These are phyloP conservation scores for Penicillium arizonense DNA, from an alignment of 495 filamentous ascomycete genomes.

Conservation along the genomic window DNA sequence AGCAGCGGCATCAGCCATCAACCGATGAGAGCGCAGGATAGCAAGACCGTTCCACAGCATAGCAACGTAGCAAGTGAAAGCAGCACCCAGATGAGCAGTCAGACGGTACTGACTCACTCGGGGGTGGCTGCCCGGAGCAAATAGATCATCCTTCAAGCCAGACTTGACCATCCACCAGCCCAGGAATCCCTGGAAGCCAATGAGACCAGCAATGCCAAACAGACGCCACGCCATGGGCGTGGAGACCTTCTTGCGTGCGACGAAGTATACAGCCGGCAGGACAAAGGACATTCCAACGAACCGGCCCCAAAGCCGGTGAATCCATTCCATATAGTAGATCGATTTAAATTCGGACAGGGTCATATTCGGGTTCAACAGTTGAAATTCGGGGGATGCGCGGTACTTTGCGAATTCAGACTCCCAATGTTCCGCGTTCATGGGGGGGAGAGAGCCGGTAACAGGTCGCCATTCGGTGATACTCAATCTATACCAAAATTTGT, in stretches of 20 bases:
- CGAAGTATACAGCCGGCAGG: constrained; percentile 82
- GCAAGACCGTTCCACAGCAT: constrained; percentile 93
- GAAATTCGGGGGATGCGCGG: constrained; percentile 84
- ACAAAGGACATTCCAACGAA: constrained; percentile 88
- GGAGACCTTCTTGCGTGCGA: constrained; percentile 76
- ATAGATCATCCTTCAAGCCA: constrained; percentile 90
- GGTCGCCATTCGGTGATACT: constrained; percentile 99
- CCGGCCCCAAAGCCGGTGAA: constrained; percentile 93
- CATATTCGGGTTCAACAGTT: constrained; percentile 89
- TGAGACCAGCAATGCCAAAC: constrained; percentile 80
- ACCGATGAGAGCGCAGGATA: constrained; percentile 70
- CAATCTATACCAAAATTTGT: constrained; percentile 54
- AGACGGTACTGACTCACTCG: constrained; percentile 93
- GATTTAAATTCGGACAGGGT: constrained; percentile 88
- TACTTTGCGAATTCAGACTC: constrained; percentile 91
- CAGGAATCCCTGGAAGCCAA: constrained; percentile 92
- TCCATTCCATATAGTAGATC: constrained; percentile 99
- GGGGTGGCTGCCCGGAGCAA: constrained; percentile 84
- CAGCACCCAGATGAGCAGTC: constrained; percentile 82
- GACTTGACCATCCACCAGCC: constrained; percentile 99
- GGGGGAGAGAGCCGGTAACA: constrained; percentile 90
- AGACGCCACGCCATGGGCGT: constrained; percentile 72
- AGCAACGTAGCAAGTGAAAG: constrained; percentile 85
- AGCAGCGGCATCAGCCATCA: constrained; percentile 60
- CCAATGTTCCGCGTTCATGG: constrained; percentile 74